Evolutionary conservation across 2,329 filamentous ascomycete genomes (phyloP), one percentile per base, ranked within the genome.

Genomic region (Hymenotorrendiella dingleyae): DNA sequence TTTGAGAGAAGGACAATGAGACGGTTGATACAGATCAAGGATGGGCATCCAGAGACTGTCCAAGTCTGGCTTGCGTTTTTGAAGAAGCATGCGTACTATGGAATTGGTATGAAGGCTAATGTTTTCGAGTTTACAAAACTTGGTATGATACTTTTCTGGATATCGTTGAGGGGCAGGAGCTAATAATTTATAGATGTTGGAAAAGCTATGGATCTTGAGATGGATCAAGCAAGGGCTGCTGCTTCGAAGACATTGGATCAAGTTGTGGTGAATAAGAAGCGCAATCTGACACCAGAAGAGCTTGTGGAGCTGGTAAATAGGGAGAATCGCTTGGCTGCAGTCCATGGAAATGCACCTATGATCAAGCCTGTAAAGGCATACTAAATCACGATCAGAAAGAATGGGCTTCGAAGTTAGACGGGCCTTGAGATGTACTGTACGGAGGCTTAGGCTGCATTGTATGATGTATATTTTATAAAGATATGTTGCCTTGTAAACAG

Each of bases 71-170:
- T 98, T 45, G 89, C 88, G 0, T 97, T 94, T 62, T 64, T 98
- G 60, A 79, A 86, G 60, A 94, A 94, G 67, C 84, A 96, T 62
- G 86, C 89, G 30, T 94, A 93, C 63, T 86, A 94, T 54, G 93
- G 93, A n/a, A 83, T 97, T 29, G 93, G 93, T 57, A 94, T 98
- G 89, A 98, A 98, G 74, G 93, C 93, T 40, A 96, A 98, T 63
- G 77, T 97, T 37, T 98, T 86, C 81, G 87, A 95, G 61, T 90
- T 87, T 65, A 80, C 84, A 58, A 75, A 76, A 44, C 62, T 90
- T 46, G 82, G 84, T 84, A 74, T 50, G 65, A 50, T 52, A 24
- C n/a, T 12, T 4, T 8, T 7, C 9, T 23, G 14, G 12, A 14
- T 24, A 6, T 32, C 6, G 16, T 21, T n/a, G 16, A n/a, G 6